Conservation (phyloP, 352 stramenopile species). For the Discostella stelligera region DNA sequence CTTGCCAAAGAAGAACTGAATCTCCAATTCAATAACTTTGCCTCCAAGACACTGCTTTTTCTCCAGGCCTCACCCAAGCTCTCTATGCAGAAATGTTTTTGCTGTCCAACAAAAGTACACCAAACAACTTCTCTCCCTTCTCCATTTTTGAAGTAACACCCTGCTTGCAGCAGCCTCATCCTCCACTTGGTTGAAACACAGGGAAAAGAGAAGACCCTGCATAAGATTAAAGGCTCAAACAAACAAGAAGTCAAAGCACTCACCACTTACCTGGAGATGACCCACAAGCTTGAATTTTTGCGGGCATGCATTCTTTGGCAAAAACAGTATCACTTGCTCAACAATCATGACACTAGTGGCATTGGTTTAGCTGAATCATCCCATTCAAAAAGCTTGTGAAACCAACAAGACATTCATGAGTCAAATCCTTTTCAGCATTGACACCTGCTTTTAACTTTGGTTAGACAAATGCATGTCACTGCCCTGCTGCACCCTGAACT, state of each 20-base stretch:
- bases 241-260: not conserved
- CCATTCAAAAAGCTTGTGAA: not conserved
- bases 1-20: slow-evolving; percentile 86
- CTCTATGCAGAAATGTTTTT: not conserved
- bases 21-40: slow-evolving; percentile 87
- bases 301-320: not conserved
- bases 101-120: not conserved
- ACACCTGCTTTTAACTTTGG: not conserved
- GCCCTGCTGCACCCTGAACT: not conserved
- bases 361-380: not conserved
- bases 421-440: slow-evolving; percentile 1
- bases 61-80: not conserved
- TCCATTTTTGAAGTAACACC: no score
- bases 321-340: not conserved
- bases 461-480: not conserved
- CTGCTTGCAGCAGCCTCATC: not conserved
- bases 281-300: not conserved
- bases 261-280: slow-evolving; percentile 1
- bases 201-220: slow-evolving; percentile 6
- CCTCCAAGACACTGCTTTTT: not conserved
- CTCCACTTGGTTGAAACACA: slow-evolving; percentile 3
- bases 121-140: no score
- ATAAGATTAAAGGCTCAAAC: not conserved
- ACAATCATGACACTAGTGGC: not conserved
- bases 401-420: not conserved